These are phyloP conservation scores for Fraxinus paxiana DNA, from an alignment of 305 asterid genomes.

Conservation along the genomic window DNA sequence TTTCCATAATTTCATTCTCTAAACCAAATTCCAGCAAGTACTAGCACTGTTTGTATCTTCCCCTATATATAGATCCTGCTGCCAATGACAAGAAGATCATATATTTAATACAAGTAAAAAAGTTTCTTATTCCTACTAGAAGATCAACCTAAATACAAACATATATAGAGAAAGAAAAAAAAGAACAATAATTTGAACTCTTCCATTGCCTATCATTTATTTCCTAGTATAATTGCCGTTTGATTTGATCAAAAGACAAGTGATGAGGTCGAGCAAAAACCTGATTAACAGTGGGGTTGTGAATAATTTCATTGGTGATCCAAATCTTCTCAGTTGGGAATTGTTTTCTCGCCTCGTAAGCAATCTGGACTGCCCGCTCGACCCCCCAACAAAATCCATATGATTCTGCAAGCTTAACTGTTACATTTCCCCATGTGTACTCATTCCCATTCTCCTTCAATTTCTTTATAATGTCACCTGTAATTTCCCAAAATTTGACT, in stretches of 20 bases:
- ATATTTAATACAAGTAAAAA: background rate
- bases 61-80: background rate
- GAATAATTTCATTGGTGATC: slow-evolving; percentile 91
- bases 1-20: too few relatives aligned
- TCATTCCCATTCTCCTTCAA: slow-evolving; percentile 76
- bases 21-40: background rate
- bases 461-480: slow-evolving; percentile 80
- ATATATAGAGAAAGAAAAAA: background rate
- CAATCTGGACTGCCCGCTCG: slow-evolving; percentile 97
- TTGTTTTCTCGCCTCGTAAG: slow-evolving; percentile 88
- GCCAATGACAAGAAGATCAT: background rate
- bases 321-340: slow-evolving; percentile 79
- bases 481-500: slow-evolving; percentile 9
- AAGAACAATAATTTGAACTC: background rate
- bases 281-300: slow-evolving; percentile 95
- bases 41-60: background rate
- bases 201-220: background rate
- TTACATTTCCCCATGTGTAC: slow-evolving; percentile 91
- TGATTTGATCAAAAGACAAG: background rate
- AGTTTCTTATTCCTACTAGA: background rate
- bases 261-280: slow-evolving; percentile 23
- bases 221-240: background rate
- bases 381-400: slow-evolving; percentile 99
- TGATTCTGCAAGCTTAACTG: slow-evolving; percentile 85
- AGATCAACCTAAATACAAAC: background rate